Conservation (phyloP, 495 filamentous ascomycete species). For the Pyrenula aspistea region DNA sequence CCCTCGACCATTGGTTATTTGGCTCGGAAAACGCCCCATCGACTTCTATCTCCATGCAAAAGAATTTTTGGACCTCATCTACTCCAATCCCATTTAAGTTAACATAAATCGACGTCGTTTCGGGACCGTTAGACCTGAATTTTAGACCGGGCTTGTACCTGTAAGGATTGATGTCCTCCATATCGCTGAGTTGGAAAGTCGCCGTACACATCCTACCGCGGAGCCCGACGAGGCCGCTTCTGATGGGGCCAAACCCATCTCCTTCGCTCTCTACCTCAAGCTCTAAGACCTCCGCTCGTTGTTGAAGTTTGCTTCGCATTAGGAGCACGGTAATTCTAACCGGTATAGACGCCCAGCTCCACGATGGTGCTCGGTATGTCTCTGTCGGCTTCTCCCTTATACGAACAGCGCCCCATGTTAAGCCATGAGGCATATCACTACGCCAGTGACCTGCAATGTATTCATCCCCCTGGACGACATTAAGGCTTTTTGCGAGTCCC, state of each 20-base stretch:
- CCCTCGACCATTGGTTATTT: background rate
- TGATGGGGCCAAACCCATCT: background rate
- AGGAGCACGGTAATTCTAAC: background rate
- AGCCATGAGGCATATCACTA: conserved; percentile 1
- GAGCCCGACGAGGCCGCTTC: background rate
- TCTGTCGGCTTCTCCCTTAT: background rate
- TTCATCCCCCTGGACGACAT: background rate
- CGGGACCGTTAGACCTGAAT: background rate
- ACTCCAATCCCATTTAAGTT: background rate
- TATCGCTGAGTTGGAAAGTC: too few relatives aligned
- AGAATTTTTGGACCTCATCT: background rate
- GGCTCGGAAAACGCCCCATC: background rate
- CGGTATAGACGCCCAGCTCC: background rate
- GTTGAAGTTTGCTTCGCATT: background rate
- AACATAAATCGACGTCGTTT: background rate
- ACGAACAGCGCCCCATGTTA: conserved; percentile 1
- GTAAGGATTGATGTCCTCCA: background rate
- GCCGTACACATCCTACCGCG: background rate
- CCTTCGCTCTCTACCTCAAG: background rate
- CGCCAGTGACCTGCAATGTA: conserved; percentile 6
- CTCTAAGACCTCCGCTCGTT: background rate
- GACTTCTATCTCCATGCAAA: background rate
- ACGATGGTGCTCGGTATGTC: background rate
- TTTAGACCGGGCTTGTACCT: background rate
- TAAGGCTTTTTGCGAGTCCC: conserved; percentile 3